Evolutionary conservation across 176 grass and related monocot species (phyloP).

Genomic region (Bothriochloa decipiens): DNA sequence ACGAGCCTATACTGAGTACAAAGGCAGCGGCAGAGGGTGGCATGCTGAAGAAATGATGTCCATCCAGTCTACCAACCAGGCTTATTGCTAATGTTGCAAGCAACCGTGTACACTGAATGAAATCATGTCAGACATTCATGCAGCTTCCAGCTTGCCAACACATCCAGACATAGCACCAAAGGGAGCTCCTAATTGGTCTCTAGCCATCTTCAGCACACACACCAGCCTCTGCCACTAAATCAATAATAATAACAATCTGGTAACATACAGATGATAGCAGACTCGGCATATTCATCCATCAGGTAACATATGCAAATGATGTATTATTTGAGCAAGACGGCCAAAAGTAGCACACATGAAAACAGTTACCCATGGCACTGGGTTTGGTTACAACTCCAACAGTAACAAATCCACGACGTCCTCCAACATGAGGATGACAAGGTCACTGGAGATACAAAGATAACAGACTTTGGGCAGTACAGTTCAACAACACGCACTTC

Average conservation of each 20-base stretch:
- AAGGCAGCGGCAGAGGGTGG: no score
- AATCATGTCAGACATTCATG: not conserved
- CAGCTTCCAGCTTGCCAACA: not conserved
- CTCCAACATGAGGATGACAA: slow-evolving; percentile 45
- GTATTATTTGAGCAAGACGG: not conserved
- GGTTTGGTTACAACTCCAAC: not conserved
- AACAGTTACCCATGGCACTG: not conserved
- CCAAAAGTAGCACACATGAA: not conserved
- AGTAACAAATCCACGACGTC: slow-evolving; percentile 34
- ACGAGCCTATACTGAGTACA: no score
- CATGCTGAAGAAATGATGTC: not conserved
- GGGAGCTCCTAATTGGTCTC: no score
- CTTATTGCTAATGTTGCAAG: not conserved
- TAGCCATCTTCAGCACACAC: not conserved
- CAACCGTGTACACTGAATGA: not conserved
- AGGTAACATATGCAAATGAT: no score
- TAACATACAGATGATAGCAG: not conserved
- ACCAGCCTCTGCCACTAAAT: not conserved
- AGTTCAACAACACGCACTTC: slow-evolving; percentile 27
- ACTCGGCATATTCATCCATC: not conserved
- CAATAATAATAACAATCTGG: not conserved
- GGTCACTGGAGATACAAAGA: slow-evolving; percentile 51
- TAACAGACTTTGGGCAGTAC: slow-evolving; percentile 16
- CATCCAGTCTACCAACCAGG: not conserved
- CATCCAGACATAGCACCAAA: not conserved